phyloP scores from a whole-genome alignment of 441 rosid genomes.

The Gossypium schwendimanii region DNA sequence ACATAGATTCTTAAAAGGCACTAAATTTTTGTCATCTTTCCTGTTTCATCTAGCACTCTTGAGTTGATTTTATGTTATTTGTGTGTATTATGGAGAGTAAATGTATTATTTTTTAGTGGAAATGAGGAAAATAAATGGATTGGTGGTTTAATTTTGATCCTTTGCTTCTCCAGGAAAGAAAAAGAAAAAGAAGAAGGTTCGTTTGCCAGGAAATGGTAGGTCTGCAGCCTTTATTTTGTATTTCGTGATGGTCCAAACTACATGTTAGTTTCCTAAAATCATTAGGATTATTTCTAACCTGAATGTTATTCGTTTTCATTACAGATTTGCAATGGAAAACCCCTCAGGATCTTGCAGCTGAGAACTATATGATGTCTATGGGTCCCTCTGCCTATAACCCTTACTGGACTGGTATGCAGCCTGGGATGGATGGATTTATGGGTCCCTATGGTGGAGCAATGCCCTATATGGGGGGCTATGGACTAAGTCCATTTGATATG shows the following conservation, averaged over 20 bases:
- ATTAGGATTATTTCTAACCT: background rate
- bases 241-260: background rate
- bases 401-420: constrained; percentile 78
- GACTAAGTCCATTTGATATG: constrained; percentile 58
- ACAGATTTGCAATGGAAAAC: constrained; percentile 77
- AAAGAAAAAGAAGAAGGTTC: constrained; percentile 87
- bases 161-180: constrained; percentile 52
- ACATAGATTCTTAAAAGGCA: background rate
- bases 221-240: background rate
- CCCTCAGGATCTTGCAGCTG: constrained; percentile 68
- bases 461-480: constrained; percentile 80
- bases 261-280: background rate
- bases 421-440: constrained; percentile 71
- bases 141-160: background rate
- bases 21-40: background rate
- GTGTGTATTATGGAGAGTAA: background rate
- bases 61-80: background rate
- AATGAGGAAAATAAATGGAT: background rate
- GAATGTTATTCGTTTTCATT: constrained; percentile 17
- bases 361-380: constrained; percentile 83
- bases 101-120: background rate
- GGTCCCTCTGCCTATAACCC: constrained; percentile 69
- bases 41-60: background rate
- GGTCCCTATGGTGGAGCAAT: constrained; percentile 58
- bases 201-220: constrained; percentile 58